Conservation (phyloP, 331 rosid genomes). For the Rosa hybrid region DNA sequence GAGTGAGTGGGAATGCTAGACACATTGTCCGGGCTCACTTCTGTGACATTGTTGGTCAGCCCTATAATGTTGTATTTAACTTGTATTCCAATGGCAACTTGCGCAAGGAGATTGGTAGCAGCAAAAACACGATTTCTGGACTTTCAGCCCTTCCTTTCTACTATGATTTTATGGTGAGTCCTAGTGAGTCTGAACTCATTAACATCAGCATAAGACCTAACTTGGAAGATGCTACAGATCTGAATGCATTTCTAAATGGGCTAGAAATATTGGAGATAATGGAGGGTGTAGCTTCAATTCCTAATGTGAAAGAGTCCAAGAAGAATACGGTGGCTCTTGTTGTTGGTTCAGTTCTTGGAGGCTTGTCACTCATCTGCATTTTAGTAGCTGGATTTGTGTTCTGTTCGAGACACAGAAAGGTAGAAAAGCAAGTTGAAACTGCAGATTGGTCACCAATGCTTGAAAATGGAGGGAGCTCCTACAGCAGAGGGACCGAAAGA, state of each 20-base stretch:
- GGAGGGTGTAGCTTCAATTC: constrained; percentile 12
- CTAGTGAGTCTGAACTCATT: constrained; percentile 21
- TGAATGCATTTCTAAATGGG: constrained; percentile 43
- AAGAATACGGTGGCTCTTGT: not conserved
- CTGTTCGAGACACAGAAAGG: constrained; percentile 26
- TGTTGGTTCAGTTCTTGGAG: constrained; percentile 38
- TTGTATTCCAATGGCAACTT: constrained; percentile 13
- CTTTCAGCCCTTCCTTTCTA: constrained; percentile 10
- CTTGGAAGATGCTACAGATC: rapidly evolving
- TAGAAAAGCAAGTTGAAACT: constrained; percentile 21
- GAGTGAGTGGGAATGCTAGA: constrained; percentile 20
- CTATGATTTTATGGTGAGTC: constrained; percentile 22
- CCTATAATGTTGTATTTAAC: not conserved
- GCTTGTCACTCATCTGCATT: constrained; percentile 24
- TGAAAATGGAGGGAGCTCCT: constrained; percentile 37
- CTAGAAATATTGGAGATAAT: constrained; percentile 41
- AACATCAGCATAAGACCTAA: constrained; percentile 26
- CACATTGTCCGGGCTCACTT: constrained; percentile 45
- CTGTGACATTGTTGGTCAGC: constrained; percentile 14
- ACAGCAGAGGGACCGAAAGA: constrained; percentile 2
- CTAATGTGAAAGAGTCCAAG: not conserved
- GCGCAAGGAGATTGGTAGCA: not conserved
- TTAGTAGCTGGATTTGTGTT: constrained; percentile 17
- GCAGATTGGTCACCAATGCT: constrained; percentile 37
- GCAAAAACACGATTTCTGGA: rapidly evolving